Conservation (phyloP, 768 basidiomycete genomes). For the Daedaleopsis nitida region DNA sequence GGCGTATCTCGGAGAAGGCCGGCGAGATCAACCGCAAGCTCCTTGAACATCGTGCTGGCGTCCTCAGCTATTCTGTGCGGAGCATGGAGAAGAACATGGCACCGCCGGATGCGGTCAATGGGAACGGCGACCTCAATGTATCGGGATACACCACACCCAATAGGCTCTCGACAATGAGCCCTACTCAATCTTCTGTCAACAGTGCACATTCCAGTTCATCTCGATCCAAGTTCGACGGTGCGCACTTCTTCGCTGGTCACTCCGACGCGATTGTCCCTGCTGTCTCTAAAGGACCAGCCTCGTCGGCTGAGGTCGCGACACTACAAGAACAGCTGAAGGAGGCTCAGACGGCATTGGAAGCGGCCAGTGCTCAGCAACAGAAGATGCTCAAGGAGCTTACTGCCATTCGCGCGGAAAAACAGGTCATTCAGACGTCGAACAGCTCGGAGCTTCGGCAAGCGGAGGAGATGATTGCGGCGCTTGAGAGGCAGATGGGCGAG, state of each 20-base stretch:
- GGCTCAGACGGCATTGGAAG: constrained; percentile 57
- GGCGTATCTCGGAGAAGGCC: constrained; percentile 63
- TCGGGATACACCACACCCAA: constrained; percentile 58
- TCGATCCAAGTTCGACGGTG: constrained; percentile 72
- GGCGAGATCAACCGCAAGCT: constrained; percentile 64
- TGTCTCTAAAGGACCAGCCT: constrained; percentile 38
- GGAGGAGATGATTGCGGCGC: constrained; percentile 60
- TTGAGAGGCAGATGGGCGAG: constrained; percentile 57
- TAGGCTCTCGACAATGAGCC: constrained; percentile 53
- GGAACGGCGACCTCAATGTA: constrained; percentile 40
- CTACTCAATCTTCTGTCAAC: constrained; percentile 44
- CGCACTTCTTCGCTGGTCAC: constrained; percentile 85
- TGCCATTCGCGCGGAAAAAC: constrained; percentile 65
- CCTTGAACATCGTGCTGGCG: constrained; percentile 82
- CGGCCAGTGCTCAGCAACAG: constrained; percentile 61
- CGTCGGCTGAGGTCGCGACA: constrained; percentile 47
- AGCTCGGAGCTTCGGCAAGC: constrained; percentile 66
- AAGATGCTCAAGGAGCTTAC: constrained; percentile 65
- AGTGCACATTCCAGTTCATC: constrained; percentile 46
- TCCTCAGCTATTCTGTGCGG: constrained; percentile 72
- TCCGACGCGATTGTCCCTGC: constrained; percentile 64
- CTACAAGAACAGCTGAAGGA: constrained; percentile 70
- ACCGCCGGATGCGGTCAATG: constrained; percentile 16
- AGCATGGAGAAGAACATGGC: constrained; percentile 61
- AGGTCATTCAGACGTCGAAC: constrained; percentile 65